These are phyloP conservation scores for Wickerhamiella brachini DNA, from an alignment of 805 yeast genomes.

Conservation along the genomic window DNA sequence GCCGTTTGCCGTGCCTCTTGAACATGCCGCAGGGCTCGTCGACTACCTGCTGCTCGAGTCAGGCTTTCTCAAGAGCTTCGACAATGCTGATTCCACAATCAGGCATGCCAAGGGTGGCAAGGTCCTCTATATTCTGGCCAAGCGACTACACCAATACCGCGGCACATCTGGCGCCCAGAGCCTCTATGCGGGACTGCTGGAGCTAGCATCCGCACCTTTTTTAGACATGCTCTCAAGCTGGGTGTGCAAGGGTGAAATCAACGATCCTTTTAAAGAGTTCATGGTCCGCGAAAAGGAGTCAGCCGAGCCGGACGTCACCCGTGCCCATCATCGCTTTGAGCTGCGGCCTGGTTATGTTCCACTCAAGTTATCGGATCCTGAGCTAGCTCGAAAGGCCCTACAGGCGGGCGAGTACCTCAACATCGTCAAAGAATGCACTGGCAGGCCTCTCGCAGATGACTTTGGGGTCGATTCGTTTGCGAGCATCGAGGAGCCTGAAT, in stretches of 20 bases:
- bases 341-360: slow-evolving; percentile 64
- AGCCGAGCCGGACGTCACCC: slow-evolving; percentile 15
- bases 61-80: neutral
- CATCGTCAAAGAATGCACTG: slow-evolving; percentile 50
- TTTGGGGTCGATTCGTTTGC: slow-evolving; percentile 10
- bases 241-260: slow-evolving; percentile 59
- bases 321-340: slow-evolving; percentile 38
- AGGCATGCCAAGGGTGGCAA: slow-evolving; percentile 49
- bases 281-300: slow-evolving; percentile 36
- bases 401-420: slow-evolving; percentile 77
- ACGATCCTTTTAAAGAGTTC: slow-evolving; percentile 76
- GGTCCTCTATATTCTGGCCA: slow-evolving; percentile 46
- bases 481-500: slow-evolving; percentile 30
- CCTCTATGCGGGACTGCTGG: slow-evolving; percentile 41
- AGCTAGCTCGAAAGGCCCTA: slow-evolving; percentile 49
- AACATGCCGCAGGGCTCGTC: slow-evolving; percentile 45
- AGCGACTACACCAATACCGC: slow-evolving; percentile 37
- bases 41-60: slow-evolving; percentile 9
- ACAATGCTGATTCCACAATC: slow-evolving; percentile 1
- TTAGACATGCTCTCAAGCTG: slow-evolving; percentile 60
- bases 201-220: slow-evolving; percentile 48
- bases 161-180: slow-evolving; percentile 51
- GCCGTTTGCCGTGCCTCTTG: slow-evolving; percentile 29
- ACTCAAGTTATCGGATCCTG: slow-evolving; percentile 41
- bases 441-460: slow-evolving; percentile 19